phyloP scores from a whole-genome alignment of 768 basidiomycete genomes.

The Russula sp. region DNA sequence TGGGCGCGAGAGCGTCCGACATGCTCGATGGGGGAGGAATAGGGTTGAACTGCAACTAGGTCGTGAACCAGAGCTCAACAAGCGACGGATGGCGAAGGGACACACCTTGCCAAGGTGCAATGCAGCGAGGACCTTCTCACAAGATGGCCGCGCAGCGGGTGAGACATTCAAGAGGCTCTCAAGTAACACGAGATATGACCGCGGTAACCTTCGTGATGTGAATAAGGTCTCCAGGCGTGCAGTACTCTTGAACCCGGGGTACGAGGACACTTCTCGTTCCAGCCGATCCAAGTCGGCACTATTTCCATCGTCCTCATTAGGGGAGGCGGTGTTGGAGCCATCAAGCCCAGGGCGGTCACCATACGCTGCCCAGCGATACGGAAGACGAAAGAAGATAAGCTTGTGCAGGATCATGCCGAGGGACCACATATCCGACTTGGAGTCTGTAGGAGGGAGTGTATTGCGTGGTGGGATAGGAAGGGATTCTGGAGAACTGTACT shows the following conservation, averaged over 20 bases:
- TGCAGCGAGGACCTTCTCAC: slow-evolving; percentile 62
- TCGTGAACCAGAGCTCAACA: neutral
- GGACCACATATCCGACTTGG: slow-evolving; percentile 95
- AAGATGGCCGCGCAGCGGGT: slow-evolving; percentile 58
- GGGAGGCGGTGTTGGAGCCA: slow-evolving; percentile 17
- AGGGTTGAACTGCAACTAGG: slow-evolving; percentile 3
- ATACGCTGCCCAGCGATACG: slow-evolving; percentile 67
- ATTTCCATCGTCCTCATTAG: slow-evolving; percentile 33
- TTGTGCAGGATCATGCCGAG: slow-evolving; percentile 95
- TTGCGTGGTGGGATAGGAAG: slow-evolving; percentile 63
- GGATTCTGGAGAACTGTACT: slow-evolving; percentile 55
- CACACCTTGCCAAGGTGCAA: slow-evolving; percentile 68
- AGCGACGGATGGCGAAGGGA: slow-evolving; percentile 12
- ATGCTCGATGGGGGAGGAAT: slow-evolving; percentile 11
- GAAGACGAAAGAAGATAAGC: slow-evolving; percentile 83
- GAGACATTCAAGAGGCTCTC: slow-evolving; percentile 60
- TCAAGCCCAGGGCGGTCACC: slow-evolving; percentile 35
- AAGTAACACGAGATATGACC: slow-evolving; percentile 61
- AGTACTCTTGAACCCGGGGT: slow-evolving; percentile 64
- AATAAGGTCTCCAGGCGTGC: slow-evolving; percentile 47
- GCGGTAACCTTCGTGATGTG: slow-evolving; percentile 63
- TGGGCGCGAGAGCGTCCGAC: slow-evolving; percentile 10
- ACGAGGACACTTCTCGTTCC: slow-evolving; percentile 64
- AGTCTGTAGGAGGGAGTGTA: slow-evolving; percentile 61
- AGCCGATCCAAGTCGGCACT: slow-evolving; percentile 59